Evolutionary conservation across 129 eudicot species (phyloP), one percentile per base, ranked within the genome.

Genomic region (Lactuca saligna): DNA sequence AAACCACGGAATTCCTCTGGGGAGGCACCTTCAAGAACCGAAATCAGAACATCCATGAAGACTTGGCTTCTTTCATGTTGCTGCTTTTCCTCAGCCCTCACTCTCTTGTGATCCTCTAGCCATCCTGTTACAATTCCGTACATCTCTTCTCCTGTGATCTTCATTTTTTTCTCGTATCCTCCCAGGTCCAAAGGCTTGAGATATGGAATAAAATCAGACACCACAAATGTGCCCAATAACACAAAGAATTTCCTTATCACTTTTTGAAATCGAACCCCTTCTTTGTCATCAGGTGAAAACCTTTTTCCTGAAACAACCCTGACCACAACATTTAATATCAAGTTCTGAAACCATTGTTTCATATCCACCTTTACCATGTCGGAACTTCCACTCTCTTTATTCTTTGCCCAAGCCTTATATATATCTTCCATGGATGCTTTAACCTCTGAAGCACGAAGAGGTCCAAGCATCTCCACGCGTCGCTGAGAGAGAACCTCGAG

Each of bases 401-500:
- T 69, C 37, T 39, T 55, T 7, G 7, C 37, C 75, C 81, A 76
- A 29, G 53, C 50, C 9, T 61, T 20, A 54, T 53, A 69, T 9
- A 55, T 17, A 7, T 63, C 67, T 37, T 65, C 46, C 17, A 71
- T n/a, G 54, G 66, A 49, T 9, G 17, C 35, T 20, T 11, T 49
- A 63, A 78, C 20, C 44, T 78, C 78, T 0, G 73, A 34, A 14
- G 31, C 63, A 17, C 74, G 68, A 32, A 77, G 25, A 68, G 17
- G 72, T 15, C 34, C 56, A 42, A 69, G 72, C 72, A 41, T 55
- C 55, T 69, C 71, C 31, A 78, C 68, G 12, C 69, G 73, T 8
- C 63, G 63, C 39, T 51, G 58, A 39, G 78, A 71, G n/a, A 78
- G 64, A 29, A 78, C 37, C 63, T 78, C 62, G 7, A 78, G 73